phyloP scores from a whole-genome alignment of 345 rosid species.

The Brassica juncea region DNA sequence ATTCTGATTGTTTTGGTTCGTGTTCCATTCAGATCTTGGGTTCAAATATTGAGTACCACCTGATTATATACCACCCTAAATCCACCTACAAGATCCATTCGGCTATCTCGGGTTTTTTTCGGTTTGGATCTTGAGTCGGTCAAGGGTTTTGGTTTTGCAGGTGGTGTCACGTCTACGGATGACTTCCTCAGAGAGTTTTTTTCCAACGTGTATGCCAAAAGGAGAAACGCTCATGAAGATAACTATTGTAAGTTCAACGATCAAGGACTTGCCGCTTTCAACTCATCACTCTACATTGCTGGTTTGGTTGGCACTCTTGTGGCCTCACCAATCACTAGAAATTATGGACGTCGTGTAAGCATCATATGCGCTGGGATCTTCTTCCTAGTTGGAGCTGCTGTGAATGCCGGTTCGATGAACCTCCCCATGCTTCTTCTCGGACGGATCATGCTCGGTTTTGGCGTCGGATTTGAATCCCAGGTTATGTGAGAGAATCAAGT shows the following conservation, averaged over 20 bases:
- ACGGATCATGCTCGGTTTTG: conserved; percentile 78
- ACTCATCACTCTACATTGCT: conserved; percentile 77
- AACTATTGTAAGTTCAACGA: conserved; percentile 84
- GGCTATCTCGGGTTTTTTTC: neutral
- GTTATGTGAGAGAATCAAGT: neutral
- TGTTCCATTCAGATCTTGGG: neutral
- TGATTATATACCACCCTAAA: neutral
- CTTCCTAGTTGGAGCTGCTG: conserved; percentile 63
- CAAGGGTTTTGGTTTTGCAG: conserved; percentile 19
- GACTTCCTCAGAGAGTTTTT: conserved; percentile 68
- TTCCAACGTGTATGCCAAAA: conserved; percentile 52
- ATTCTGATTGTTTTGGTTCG: neutral
- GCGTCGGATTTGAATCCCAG: conserved; percentile 81
- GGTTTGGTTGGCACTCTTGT: conserved; percentile 72
- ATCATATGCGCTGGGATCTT: conserved; percentile 73
- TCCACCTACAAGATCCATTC: neutral
- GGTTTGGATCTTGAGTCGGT: neutral
- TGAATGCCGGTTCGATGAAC: conserved; percentile 65
- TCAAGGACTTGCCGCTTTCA: conserved; percentile 73
- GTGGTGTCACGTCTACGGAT: conserved; percentile 79
- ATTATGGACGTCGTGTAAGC: conserved; percentile 71
- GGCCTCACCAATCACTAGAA: conserved; percentile 70
- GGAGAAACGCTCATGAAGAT: conserved; percentile 65
- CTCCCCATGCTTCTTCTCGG: conserved; percentile 72
- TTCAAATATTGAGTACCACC: neutral